Conservation (phyloP, 805 yeast genomes). For the Lipomyces mesembrius region DNA sequence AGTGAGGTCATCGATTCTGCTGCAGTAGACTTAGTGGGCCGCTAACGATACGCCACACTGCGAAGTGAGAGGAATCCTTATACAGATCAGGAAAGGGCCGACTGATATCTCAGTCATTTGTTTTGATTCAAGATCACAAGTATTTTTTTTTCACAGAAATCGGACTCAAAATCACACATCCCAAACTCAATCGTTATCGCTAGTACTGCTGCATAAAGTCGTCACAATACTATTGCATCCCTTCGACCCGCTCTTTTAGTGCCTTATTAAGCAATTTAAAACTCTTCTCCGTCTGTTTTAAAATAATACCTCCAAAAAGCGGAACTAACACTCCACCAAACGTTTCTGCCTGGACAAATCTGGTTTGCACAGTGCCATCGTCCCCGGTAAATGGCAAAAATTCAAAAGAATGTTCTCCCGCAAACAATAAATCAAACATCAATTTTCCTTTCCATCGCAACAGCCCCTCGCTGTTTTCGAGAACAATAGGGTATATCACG, state of each 20-base stretch:
- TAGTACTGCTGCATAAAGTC: not conserved
- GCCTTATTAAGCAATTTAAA: not conserved
- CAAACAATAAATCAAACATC: no score
- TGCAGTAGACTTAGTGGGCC: no score
- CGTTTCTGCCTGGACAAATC: not conserved
- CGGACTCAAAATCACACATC: not conserved
- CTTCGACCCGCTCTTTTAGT: slow-evolving; percentile 1
- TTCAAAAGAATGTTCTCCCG: not conserved
- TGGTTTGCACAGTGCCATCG: not conserved
- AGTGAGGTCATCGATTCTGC: no score
- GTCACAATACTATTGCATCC: not conserved
- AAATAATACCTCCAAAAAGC: not conserved
- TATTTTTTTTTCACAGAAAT: no score
- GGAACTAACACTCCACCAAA: slow-evolving; percentile 1
- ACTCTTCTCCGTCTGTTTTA: not conserved
- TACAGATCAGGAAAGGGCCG: no score
- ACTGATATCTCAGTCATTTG: no score
- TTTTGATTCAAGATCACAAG: no score
- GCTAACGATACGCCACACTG: no score
- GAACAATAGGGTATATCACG: no score
- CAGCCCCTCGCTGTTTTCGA: no score
- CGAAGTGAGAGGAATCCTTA: no score
- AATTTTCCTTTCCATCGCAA: no score
- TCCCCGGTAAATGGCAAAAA: not conserved
- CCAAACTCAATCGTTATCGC: not conserved